Base-by-base conservation (phyloP, 2,329 filamentous ascomycete species). In the Fusarium lateritium region DNA sequence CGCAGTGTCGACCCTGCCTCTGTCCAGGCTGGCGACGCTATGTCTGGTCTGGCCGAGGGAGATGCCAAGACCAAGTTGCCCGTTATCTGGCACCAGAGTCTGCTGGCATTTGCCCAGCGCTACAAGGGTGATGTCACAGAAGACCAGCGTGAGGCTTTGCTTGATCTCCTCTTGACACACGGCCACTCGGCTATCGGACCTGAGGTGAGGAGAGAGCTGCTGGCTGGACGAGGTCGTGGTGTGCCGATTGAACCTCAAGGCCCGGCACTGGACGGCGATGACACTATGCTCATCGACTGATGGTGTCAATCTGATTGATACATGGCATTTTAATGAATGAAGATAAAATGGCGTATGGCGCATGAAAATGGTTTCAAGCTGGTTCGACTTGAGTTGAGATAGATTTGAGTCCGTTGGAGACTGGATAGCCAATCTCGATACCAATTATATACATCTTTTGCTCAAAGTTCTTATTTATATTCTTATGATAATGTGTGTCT, bases 81-180 rank as follows among this genome's bases (percentile, higher is more conserved):
- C 0, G 94, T 99, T 9, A 89, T 99, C 57, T 99, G 95, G 94
- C 96, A 99, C 79, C 95, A 98, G 82, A 94, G 92, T 73, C 84
- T 99, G 31, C 82, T 99, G 56, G 92, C 93, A 3, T 99, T 99
- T 81, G 94, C 96, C 26, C 92, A 98, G 81, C 87, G 95, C 58
- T 99, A 98, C 82, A 91, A 94, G 76, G 97, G 98, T 72, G 95
- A 98, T 79, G 95, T 98, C 73, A 97, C 94, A 3, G 94, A 98
- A 79, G 94, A 98, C 72, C 94, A 97, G 83, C 86, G 94, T 73
- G 95, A 99, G 81, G 93, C 94, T 1, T 82, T 99, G 51, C 83
- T 99, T 7, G 96, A 99, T 81, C 81, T 99, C 62, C 83, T 99
- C 19, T 84, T 97, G 43, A 91, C 90, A 6, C 89, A 95, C 65